Conservation (phyloP, 768 basidiomycete genomes). For the Kwoniella bestiolae region DNA sequence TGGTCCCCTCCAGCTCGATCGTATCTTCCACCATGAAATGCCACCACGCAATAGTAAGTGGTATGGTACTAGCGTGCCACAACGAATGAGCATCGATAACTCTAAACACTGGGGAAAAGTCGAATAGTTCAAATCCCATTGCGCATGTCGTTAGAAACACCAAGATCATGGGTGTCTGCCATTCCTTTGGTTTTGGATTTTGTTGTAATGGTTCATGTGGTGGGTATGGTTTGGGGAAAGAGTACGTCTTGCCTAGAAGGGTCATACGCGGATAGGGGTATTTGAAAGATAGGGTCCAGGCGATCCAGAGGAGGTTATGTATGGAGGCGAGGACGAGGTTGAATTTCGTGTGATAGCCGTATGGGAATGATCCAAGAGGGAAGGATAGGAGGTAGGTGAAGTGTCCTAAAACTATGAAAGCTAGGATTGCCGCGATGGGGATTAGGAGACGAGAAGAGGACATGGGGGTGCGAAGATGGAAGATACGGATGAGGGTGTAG, state of each 20-base stretch:
- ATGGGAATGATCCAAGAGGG: conserved; percentile 75
- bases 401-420: conserved; percentile 70
- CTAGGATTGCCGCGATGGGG: conserved; percentile 48
- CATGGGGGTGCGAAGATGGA: conserved; percentile 68
- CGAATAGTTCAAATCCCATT: conserved; percentile 81
- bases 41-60: conserved; percentile 81
- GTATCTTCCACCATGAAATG: conserved; percentile 61
- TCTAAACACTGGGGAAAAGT: conserved; percentile 80
- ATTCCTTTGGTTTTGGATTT: conserved; percentile 31
- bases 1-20: conserved; percentile 38
- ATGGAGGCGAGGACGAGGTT: conserved; percentile 74
- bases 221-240: conserved; percentile 61
- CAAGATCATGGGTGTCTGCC: conserved; percentile 55
- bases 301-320: conserved; percentile 81
- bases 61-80: conserved; percentile 87
- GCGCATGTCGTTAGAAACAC: conserved; percentile 74
- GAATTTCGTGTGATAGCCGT: conserved; percentile 88
- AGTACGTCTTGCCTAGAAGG: conserved; percentile 57
- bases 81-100: conserved; percentile 86
- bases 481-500: conserved; percentile 73
- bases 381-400: conserved; percentile 75
- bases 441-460: conserved; percentile 27
- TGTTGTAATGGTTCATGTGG: conserved; percentile 41
- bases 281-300: conserved; percentile 63
- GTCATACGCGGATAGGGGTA: conserved; percentile 61